Percentiles rank a stretch among this genome's conserved stretches.
Conservation (phyloP, 2,329 filamentous ascomycete species). For the Diplodia scrobiculata region DNA sequence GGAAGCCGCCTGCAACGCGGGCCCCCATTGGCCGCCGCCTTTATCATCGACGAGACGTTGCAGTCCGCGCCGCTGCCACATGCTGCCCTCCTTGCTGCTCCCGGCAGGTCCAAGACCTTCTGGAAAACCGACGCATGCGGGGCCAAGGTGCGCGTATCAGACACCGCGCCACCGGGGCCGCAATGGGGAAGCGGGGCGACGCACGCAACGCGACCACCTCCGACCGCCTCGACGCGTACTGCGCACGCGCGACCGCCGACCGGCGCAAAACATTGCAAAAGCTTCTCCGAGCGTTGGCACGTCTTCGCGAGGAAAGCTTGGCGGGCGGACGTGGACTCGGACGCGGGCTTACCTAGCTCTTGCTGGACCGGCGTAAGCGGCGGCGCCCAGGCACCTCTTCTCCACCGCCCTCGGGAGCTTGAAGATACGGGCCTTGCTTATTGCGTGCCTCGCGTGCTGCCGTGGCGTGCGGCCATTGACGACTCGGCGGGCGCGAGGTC, state of each 20-base stretch:
- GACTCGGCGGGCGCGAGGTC: conserved; percentile 6
- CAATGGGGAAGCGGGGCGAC: background rate
- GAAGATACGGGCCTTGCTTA: conserved; percentile 22
- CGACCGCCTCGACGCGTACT: background rate
- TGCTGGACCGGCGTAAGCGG: conserved; percentile 23
- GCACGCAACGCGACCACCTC: background rate
- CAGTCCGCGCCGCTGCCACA: conserved; percentile 11
- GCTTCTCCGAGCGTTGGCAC: conserved; percentile 13
- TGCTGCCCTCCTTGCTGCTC: conserved; percentile 2
- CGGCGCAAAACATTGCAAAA: conserved; percentile 17
- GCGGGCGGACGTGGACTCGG: conserved; percentile 7
- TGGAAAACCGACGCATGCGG: conserved; percentile 10
- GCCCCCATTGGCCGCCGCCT: background rate
- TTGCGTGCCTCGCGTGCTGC: background rate
- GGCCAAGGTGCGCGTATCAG: background rate
- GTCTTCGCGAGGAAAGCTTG: conserved; percentile 11
- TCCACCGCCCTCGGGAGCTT: conserved; percentile 15
- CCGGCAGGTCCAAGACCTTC: conserved; percentile 25
- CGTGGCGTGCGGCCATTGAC: background rate
- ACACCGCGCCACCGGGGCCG: background rate
- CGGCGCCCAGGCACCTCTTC: background rate
- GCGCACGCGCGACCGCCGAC: background rate
- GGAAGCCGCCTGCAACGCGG: background rate
- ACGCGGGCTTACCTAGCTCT: conserved; percentile 17
- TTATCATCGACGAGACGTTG: conserved; percentile 11